These are phyloP conservation scores for Ustilago hordei DNA, from an alignment of 1,284 basidiomycete genomes.

Conservation along the genomic window DNA sequence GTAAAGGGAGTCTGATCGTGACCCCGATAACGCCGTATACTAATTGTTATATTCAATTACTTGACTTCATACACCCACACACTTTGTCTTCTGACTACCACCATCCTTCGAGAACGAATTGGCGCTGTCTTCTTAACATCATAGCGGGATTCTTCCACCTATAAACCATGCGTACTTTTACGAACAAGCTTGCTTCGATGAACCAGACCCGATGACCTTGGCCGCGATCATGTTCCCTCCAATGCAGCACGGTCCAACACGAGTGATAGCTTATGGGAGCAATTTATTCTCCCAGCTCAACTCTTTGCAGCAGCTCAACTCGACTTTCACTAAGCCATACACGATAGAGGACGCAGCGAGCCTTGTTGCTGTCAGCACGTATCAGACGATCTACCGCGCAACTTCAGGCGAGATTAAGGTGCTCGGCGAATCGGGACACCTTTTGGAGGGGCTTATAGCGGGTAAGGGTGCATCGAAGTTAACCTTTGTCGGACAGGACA, in stretches of 20 bases:
- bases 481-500: conserved; percentile 22
- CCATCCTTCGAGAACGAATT: not conserved
- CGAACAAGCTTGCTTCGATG: not conserved
- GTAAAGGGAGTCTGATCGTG: too few relatives aligned
- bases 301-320: not conserved
- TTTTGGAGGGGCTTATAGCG: not conserved
- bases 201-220: not conserved
- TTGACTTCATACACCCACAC: too few relatives aligned
- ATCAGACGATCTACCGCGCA: conserved; percentile 21
- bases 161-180: not conserved
- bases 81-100: too few relatives aligned
- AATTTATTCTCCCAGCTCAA: conserved; percentile 22
- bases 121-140: conserved; percentile 1
- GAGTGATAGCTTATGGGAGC: conserved; percentile 18
- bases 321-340: not conserved
- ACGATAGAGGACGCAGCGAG: not conserved
- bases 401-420: not conserved
- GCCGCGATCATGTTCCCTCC: not conserved
- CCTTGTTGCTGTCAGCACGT: conserved; percentile 8
- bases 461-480: not conserved
- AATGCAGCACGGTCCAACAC: not conserved
- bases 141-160: not conserved
- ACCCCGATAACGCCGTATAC: too few relatives aligned
- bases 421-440: not conserved
- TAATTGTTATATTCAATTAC: too few relatives aligned